Conservation (phyloP, 148 eudicot species). For the Camellia japonica region DNA sequence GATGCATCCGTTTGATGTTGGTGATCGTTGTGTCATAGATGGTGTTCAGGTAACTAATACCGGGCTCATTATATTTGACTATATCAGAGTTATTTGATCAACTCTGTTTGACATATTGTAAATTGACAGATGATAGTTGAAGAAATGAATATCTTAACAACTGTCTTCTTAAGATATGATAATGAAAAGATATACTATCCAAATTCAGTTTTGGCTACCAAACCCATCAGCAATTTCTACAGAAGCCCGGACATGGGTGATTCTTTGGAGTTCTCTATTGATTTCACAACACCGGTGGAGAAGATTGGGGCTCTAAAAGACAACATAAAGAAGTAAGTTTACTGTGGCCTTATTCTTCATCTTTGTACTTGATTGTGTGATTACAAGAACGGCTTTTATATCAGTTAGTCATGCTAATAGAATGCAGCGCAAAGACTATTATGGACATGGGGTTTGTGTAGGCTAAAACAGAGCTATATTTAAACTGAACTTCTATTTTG, state of each 20-base stretch:
- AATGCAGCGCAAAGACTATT: background rate
- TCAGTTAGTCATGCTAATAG: background rate
- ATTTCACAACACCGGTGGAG: conserved; percentile 55
- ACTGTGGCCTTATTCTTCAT: background rate
- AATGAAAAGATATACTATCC: conserved; percentile 72
- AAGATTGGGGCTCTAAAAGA: conserved; percentile 54
- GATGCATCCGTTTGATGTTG: conserved; percentile 79
- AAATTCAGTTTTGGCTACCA: conserved; percentile 58
- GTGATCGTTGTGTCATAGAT: conserved; percentile 73
- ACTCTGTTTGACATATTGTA: background rate
- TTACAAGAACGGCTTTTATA: background rate
- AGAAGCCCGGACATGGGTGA: conserved; percentile 81
- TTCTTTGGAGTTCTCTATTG: conserved; percentile 54
- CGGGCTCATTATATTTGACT: background rate
- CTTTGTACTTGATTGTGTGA: background rate
- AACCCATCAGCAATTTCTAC: conserved; percentile 69
- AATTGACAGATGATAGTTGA: conserved; percentile 64
- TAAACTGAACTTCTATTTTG: conserved; percentile 3
- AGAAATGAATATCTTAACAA: conserved; percentile 75
- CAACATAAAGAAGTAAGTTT: conserved; percentile 52
- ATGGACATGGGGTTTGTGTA: background rate
- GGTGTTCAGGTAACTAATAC: conserved; percentile 47
- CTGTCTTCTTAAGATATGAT: conserved; percentile 63
- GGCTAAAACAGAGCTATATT: background rate
- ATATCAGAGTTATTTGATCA: background rate